A percentile compares a stretch with the other conserved stretches of the same genome.
phyloP scores from a whole-genome alignment of 2,329 filamentous ascomycete genomes.

The Trichoderma hamatum region DNA sequence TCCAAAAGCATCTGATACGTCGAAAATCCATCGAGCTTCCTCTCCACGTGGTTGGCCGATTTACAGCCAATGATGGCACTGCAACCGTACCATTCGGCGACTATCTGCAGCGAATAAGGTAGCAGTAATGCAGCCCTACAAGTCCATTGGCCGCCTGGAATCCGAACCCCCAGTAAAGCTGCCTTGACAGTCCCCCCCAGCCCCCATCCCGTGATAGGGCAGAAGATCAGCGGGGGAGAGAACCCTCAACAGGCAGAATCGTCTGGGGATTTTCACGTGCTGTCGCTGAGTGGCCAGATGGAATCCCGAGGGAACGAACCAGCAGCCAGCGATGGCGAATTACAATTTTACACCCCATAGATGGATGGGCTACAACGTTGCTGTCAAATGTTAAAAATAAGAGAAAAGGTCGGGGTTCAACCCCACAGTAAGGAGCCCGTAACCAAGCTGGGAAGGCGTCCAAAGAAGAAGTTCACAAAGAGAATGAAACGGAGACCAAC shows the following conservation, averaged over 20 bases:
- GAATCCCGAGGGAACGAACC: neutral
- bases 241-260: neutral
- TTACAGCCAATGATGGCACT: constrained; percentile 14
- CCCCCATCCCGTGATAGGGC: neutral
- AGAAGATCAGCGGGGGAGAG: neutral
- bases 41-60: neutral
- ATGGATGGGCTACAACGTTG: constrained; percentile 5
- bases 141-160: constrained; percentile 1
- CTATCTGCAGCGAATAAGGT: constrained; percentile 10
- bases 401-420: constrained; percentile 4
- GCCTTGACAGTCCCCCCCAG: neutral
- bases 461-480: neutral
- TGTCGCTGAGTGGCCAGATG: neutral
- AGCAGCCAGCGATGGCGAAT: neutral
- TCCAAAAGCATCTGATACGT: neutral
- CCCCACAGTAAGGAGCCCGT: constrained; percentile 11
- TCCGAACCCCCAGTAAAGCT: neutral
- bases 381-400: neutral
- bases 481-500: neutral
- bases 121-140: neutral
- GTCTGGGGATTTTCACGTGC: constrained; percentile 11
- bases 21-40: neutral
- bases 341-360: neutral
- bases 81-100: neutral
- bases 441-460: constrained; percentile 17